phyloP scores from a whole-genome alignment of 352 stramenopile species.

The Discostella stelligera region DNA sequence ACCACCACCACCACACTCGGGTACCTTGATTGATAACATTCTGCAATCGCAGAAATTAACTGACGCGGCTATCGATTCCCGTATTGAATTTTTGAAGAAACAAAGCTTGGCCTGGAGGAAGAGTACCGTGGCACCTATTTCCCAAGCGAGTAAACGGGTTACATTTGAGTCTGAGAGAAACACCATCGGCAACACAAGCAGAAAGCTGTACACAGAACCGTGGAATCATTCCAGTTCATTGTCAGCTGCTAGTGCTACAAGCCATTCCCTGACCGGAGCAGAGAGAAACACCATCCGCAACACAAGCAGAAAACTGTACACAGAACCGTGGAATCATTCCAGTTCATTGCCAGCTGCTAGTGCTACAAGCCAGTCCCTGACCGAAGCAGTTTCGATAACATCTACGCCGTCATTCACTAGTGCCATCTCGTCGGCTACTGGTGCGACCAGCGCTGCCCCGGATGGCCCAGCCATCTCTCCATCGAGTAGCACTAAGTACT shows the following conservation, averaged over 20 bases:
- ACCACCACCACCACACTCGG: background rate
- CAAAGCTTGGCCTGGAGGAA: slow-evolving; percentile 12
- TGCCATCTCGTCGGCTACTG: background rate
- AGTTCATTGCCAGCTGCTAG: background rate
- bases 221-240: slow-evolving; percentile 2
- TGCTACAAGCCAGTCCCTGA: background rate
- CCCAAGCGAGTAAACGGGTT: slow-evolving; percentile 14
- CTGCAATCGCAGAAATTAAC: background rate
- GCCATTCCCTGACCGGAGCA: background rate
- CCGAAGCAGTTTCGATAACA: background rate
- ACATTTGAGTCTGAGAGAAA: slow-evolving; percentile 23
- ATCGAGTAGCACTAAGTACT: background rate
- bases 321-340: slow-evolving; percentile 4
- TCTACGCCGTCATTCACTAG: background rate
- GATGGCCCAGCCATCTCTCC: background rate
- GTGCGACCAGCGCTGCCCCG: background rate
- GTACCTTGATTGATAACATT: background rate
- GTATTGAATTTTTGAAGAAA: slow-evolving; percentile 9
- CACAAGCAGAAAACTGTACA: background rate
- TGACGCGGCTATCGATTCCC: slow-evolving; percentile 1
- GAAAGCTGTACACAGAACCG: background rate
- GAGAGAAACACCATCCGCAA: slow-evolving; percentile 10
- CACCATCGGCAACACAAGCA: slow-evolving; percentile 2
- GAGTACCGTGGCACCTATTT: background rate
- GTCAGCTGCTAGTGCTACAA: background rate